Evolutionary conservation across 352 stramenopile species (phyloP).

Genomic region (Phytophthora ohioensis): DNA sequence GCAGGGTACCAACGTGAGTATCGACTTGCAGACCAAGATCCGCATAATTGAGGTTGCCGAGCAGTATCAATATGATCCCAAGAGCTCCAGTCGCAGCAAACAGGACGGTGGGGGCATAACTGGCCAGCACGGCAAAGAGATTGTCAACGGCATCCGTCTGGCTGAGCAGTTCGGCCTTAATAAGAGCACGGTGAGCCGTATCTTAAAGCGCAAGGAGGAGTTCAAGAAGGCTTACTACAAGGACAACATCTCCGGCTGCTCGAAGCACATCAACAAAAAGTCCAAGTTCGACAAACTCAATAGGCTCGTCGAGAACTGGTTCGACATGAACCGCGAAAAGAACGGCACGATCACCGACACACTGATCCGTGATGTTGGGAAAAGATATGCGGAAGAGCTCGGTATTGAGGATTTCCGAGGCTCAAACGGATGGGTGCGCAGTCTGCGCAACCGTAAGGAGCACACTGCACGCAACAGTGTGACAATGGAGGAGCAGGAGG

Average conservation of each 20-base stretch:
- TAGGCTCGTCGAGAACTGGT: constrained; percentile 84
- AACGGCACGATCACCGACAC: constrained; percentile 76
- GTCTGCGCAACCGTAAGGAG: constrained; percentile 82
- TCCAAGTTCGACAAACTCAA: constrained; percentile 90
- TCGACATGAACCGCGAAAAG: constrained; percentile 81
- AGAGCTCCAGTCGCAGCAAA: constrained; percentile 52
- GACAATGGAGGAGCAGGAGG: constrained; percentile 63
- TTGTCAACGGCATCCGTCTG: constrained; percentile 79
- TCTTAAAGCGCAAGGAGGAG: constrained; percentile 88
- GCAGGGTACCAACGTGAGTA: constrained; percentile 67
- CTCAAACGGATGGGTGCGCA: constrained; percentile 85
- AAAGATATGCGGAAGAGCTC: constrained; percentile 75
- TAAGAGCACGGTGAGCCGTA: constrained; percentile 86
- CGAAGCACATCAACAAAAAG: constrained; percentile 91
- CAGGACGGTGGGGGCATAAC: constrained; percentile 25
- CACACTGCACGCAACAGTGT: constrained; percentile 56
- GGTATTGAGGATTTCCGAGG: constrained; percentile 80
- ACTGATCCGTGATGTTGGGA: constrained; percentile 79
- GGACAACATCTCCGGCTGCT: constrained; percentile 84
- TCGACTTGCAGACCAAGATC: constrained; percentile 88
- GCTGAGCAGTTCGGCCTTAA: constrained; percentile 82
- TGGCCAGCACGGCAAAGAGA: constrained; percentile 40
- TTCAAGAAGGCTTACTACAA: constrained; percentile 91
- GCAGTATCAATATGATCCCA: constrained; percentile 85
- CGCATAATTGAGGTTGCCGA: constrained; percentile 84